These are phyloP conservation scores for Clarkia xantiana DNA, from an alignment of 345 rosid genomes.

Conservation along the genomic window DNA sequence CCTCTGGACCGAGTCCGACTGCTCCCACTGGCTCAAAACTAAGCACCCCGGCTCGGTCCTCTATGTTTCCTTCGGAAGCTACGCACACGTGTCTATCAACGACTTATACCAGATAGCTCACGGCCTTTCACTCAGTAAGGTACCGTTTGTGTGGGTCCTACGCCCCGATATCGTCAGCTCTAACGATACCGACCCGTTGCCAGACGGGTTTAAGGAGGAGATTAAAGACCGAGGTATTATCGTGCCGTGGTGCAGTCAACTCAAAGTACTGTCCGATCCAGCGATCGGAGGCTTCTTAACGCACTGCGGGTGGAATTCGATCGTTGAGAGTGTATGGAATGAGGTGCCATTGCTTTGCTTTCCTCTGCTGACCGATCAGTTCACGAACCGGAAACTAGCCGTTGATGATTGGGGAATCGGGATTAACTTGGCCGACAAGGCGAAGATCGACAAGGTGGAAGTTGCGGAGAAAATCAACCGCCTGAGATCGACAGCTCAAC, in stretches of 20 bases:
- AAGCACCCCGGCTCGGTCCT: conserved; percentile 52
- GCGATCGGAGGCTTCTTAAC: conserved; percentile 70
- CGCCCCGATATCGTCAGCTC: conserved; percentile 70
- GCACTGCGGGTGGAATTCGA: conserved; percentile 87
- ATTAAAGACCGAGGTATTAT: conserved; percentile 36
- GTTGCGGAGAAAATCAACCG: conserved; percentile 13
- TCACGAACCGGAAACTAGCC: conserved; percentile 61
- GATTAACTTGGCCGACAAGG: conserved; percentile 31
- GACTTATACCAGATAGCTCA: conserved; percentile 49
- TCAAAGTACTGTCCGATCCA: conserved; percentile 34
- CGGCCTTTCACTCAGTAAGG: conserved; percentile 40
- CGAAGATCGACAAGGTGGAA: conserved; percentile 16
- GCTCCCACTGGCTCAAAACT: conserved; percentile 63
- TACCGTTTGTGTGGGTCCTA: conserved; percentile 73
- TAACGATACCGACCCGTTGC: conserved; percentile 34
- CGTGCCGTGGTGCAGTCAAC: conserved; percentile 66
- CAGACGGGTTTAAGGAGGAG: conserved; percentile 30
- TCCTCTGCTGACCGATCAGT: conserved; percentile 70
- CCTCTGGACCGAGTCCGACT: conserved; percentile 76
- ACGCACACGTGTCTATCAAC: conserved; percentile 39
- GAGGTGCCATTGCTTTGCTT: conserved; percentile 51
- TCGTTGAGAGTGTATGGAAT: conserved; percentile 57
- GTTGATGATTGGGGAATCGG: conserved; percentile 83
- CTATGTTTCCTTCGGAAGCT: conserved; percentile 69
- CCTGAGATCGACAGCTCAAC: conserved; percentile 7